Evolutionary conservation across 140 eudicot genomes (phyloP), one percentile per base, ranked within the genome.

Genomic region (Flaveria floridana): DNA sequence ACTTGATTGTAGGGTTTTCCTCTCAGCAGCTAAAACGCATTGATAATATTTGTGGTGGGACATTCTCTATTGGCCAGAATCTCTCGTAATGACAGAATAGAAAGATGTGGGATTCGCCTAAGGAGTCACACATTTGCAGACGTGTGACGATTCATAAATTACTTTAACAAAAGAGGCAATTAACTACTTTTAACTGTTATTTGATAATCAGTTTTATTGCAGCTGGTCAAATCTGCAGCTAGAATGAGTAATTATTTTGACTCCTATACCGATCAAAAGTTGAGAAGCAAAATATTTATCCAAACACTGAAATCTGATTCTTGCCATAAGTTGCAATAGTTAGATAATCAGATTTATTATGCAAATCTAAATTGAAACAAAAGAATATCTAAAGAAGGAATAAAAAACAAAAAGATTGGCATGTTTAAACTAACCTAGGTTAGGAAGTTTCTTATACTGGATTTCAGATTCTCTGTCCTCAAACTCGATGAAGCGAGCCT

Each of bases 381-480:
- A 30, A 18, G 10, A 30, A 34, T 65, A 63, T 39, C 28, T 2
- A 0, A 20, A 75, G 37, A 30, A 30, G 34, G 15, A 20, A 30
- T 19, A n/a, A 2, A 2, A 20, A 41, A 19, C 13, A 41, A 42
- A 8, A 37, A 67, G 11, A 19, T 69, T 7, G 13, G 18, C 37
- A 25, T 34, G 53, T 67, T 72, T 12, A 18, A 37, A 57, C 75
- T 46, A 48, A 80, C 83, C 83, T 74, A 74, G 83, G 74, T 80
- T 74, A 30, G 53, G 42, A 63, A 44, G 18, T 74, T 59, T 80
- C 76, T 80, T 80, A 37, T 74, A 74, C 80, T 80, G 83, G 70
- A 80, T 80, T 68, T 80, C 83, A 67, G 21, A 74, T 18, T 47
- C 50, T 30, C 58, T 10, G n/a, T 58, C 83, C 53, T 67, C 72